Evolutionary conservation across 148 eudicot genomes (phyloP).

Genomic region (Vaccinium vitisidaea): DNA sequence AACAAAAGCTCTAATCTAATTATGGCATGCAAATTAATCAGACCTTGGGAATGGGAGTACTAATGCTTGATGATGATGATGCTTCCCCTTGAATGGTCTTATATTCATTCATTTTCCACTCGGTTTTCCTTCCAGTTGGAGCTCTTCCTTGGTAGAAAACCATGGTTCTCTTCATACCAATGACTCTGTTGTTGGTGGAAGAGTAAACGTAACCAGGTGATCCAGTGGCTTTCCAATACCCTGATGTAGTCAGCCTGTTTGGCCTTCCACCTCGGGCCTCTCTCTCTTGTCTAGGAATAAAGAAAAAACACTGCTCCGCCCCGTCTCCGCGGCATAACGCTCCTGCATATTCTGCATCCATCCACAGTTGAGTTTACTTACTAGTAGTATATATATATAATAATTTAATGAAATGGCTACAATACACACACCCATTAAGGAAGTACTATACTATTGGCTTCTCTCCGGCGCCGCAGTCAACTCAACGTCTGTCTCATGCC

Average conservation of each 20-base stretch:
- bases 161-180: conserved; percentile 71
- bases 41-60: conserved; percentile 13
- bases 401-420: no score
- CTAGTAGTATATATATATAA: no score
- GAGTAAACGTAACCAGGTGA: conserved; percentile 52
- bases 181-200: conserved; percentile 25
- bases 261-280: conserved; percentile 62
- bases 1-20: background rate
- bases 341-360: conserved; percentile 39
- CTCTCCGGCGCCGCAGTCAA: no score
- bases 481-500: no score
- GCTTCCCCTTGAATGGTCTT: conserved; percentile 25
- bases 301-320: conserved; percentile 65
- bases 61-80: conserved; percentile 5
- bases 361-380: no score
- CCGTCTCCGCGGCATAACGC: conserved; percentile 35
- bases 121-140: conserved; percentile 46
- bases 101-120: conserved; percentile 78
- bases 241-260: conserved; percentile 48
- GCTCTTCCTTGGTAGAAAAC: conserved; percentile 72
- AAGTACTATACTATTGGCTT: no score
- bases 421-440: no score
- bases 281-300: conserved; percentile 46
- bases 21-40: background rate
- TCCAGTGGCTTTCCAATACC: conserved; percentile 82